Conservation (phyloP, 1,139 yeast species). For the Saccharomyces uvarum region DNA sequence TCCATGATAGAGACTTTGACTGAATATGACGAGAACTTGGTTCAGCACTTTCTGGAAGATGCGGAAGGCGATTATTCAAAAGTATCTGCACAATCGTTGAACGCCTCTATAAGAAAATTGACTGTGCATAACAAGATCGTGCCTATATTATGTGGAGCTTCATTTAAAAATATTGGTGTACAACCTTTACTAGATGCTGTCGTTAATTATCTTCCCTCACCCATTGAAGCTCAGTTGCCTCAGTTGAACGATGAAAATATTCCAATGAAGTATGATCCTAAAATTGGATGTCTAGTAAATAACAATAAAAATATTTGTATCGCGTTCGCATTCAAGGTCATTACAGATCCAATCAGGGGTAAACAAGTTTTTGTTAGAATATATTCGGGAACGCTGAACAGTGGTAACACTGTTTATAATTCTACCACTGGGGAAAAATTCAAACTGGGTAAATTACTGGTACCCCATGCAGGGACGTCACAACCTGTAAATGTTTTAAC, state of each 20-base stretch:
- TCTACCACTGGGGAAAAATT: conserved; percentile 63
- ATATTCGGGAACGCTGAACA: conserved; percentile 66
- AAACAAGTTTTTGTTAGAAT: conserved; percentile 81
- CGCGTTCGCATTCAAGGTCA: conserved; percentile 88
- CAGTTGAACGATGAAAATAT: conserved; percentile 37
- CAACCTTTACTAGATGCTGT: conserved; percentile 89
- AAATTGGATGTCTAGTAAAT: conserved; percentile 46
- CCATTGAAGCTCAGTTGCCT: conserved; percentile 56
- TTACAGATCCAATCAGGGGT: conserved; percentile 78
- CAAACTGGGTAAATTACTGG: conserved; percentile 56
- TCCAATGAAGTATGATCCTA: conserved; percentile 36
- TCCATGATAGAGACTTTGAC: conserved; percentile 78
- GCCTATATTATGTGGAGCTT: conserved; percentile 89
- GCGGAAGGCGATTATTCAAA: conserved; percentile 56
- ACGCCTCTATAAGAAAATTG: conserved; percentile 52
- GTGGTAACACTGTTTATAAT: conserved; percentile 57
- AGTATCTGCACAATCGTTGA: conserved; percentile 46
- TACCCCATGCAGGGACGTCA: conserved; percentile 86
- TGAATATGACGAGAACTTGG: conserved; percentile 67
- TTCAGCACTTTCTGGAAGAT: conserved; percentile 65
- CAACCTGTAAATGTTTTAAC: conserved; percentile 55
- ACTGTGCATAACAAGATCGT: conserved; percentile 53
- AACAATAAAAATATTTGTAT: conserved; percentile 53
- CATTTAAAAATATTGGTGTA: conserved; percentile 87
- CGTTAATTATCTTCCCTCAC: conserved; percentile 71